Evolutionary conservation across 1,284 basidiomycete species (phyloP).

Genomic region (Laetiporus sulphureus): DNA sequence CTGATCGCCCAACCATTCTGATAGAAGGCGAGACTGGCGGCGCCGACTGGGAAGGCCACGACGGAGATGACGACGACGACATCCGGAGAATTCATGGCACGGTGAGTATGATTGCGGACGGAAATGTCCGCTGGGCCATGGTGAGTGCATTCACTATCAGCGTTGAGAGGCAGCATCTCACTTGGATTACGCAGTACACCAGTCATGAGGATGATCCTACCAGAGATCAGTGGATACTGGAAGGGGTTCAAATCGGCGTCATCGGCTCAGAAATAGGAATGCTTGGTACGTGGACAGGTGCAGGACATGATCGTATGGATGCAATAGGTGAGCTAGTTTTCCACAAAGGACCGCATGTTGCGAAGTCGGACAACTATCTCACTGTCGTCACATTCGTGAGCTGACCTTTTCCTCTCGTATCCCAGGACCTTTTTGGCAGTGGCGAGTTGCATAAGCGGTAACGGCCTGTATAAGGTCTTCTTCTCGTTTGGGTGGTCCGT

Average conservation of each 20-base stretch:
- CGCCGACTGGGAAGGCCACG: too few species aligned
- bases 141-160: conserved; percentile 32
- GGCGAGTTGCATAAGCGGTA: too few species aligned
- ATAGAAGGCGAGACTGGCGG: conserved; percentile 39
- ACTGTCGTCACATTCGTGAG: too few species aligned
- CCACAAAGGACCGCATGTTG: too few species aligned
- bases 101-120: conserved; percentile 45
- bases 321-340: conserved; percentile 35
- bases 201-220: background rate
- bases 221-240: conserved; percentile 40
- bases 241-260: conserved; percentile 51
- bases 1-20: conserved; percentile 42
- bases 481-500: too few species aligned
- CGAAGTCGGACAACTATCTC: too few species aligned
- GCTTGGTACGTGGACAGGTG: conserved; percentile 54
- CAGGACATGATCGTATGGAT: conserved; percentile 41
- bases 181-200: background rate
- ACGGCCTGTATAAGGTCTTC: too few species aligned
- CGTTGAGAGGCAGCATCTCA: background rate
- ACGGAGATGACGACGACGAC: conserved; percentile 12
- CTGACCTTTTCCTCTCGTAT: too few species aligned
- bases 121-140: conserved; percentile 46
- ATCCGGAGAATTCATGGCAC: conserved; percentile 34
- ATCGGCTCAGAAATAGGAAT: conserved; percentile 45
- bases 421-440: too few species aligned